phyloP scores from a whole-genome alignment of 139 green algal species.

The Trebouxia sp. region DNA sequence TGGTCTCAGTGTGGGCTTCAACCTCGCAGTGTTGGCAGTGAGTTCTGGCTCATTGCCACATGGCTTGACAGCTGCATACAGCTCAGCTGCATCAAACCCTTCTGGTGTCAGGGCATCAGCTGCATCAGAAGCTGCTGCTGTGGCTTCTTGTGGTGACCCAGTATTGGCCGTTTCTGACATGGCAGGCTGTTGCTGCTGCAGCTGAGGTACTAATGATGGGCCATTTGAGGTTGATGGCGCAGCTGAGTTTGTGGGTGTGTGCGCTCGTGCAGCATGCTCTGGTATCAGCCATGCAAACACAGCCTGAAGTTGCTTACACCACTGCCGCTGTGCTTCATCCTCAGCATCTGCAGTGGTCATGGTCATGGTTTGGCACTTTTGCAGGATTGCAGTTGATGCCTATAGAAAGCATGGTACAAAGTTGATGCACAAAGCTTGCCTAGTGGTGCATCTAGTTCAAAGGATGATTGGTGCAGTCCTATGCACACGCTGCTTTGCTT shows the following conservation, averaged over 20 bases:
- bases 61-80: slow-evolving; percentile 73
- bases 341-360: slow-evolving; percentile 20
- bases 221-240: neutral
- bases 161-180: neutral
- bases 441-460: no score
- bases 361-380: no score
- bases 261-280: neutral
- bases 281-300: slow-evolving; percentile 5
- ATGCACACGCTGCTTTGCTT: no score
- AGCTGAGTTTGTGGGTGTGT: no score
- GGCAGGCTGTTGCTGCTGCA: neutral
- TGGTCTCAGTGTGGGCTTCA: slow-evolving; percentile 69
- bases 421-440: no score
- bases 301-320: slow-evolving; percentile 4
- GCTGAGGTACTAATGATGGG: neutral
- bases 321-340: neutral
- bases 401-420: no score
- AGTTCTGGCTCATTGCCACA: slow-evolving; percentile 57
- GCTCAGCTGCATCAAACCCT: slow-evolving; percentile 52
- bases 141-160: neutral
- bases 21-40: slow-evolving; percentile 30
- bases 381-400: no score
- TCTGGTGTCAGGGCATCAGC: neutral
- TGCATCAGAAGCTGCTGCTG: neutral
- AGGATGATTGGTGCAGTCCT: no score